Percentiles rank a stretch among this genome's conserved stretches.
These are phyloP conservation scores for Mrakia frigida DNA, from an alignment of 768 basidiomycete species.

Conservation along the genomic window DNA sequence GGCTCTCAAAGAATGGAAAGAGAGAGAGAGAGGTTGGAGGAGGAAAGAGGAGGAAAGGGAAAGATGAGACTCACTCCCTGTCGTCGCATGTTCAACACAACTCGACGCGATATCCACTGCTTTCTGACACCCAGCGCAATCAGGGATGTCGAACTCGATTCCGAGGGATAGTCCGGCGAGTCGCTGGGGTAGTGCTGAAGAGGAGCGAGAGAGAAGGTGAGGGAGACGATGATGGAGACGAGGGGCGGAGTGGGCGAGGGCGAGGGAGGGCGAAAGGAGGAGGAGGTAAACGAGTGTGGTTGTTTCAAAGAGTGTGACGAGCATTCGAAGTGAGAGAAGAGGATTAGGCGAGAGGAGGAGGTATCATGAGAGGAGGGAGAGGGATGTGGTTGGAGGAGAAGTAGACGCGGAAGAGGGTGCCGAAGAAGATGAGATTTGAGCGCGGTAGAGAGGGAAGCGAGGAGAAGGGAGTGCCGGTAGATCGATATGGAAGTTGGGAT, in stretches of 20 bases:
- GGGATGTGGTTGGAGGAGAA: too few relatives aligned
- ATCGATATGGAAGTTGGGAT: neutral
- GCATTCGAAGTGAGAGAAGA: too few relatives aligned
- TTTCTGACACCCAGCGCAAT: neutral
- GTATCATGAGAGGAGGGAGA: too few relatives aligned
- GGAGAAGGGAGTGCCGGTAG: too few relatives aligned
- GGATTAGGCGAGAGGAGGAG: too few relatives aligned
- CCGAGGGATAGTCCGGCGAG: neutral
- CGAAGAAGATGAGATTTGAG: neutral
- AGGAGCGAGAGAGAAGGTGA: neutral
- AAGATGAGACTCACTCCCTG: neutral
- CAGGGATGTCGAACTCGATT: neutral
- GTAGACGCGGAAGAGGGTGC: neutral
- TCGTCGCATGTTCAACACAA: neutral
- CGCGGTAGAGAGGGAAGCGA: neutral
- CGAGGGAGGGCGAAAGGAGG: neutral
- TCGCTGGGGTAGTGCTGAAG: neutral
- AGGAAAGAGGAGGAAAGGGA: neutral
- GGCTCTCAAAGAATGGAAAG: too few relatives aligned
- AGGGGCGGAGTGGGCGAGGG: neutral
- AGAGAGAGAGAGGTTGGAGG: neutral
- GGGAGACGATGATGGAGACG: neutral
- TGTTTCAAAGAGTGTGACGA: too few relatives aligned
- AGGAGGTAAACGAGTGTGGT: neutral
- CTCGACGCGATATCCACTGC: neutral